Conservation (phyloP, 768 basidiomycete species). For the Kwoniella bestiolae region DNA sequence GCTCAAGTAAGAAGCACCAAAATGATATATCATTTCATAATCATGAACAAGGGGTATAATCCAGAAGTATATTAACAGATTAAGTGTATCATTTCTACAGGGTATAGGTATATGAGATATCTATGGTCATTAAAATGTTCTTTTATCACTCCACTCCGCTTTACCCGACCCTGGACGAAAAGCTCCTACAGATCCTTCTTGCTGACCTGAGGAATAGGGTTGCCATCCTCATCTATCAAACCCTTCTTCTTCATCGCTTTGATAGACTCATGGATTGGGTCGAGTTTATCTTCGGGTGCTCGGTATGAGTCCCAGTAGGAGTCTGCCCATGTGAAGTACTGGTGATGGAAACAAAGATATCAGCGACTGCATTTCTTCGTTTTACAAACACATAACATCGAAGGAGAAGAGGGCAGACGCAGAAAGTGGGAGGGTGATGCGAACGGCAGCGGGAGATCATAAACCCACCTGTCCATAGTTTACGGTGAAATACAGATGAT, state of each 20-base stretch:
- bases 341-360: slow-evolving; percentile 17
- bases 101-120: neutral
- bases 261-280: slow-evolving; percentile 67
- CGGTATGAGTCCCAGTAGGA: slow-evolving; percentile 82
- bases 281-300: slow-evolving; percentile 78
- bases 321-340: slow-evolving; percentile 98
- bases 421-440: too few species aligned
- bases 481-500: slow-evolving; percentile 94
- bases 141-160: neutral
- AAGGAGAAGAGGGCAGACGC: too few species aligned
- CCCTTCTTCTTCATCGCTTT: slow-evolving; percentile 65
- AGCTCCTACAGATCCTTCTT: slow-evolving; percentile 40
- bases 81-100: slow-evolving; percentile 13
- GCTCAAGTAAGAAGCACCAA: too few species aligned
- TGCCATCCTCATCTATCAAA: slow-evolving; percentile 46
- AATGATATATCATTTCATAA: too few species aligned
- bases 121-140: neutral
- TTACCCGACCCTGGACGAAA: too few species aligned
- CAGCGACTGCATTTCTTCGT: too few species aligned
- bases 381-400: too few species aligned
- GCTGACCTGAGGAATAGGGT: slow-evolving; percentile 40
- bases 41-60: neutral
- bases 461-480: slow-evolving; percentile 78
- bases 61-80: neutral
- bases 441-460: neutral